A percentile compares a stretch with the other conserved stretches of the same genome.
Conservation (phyloP, 192 early-diverging fungal genomes). For the Podila epicladia region DNA sequence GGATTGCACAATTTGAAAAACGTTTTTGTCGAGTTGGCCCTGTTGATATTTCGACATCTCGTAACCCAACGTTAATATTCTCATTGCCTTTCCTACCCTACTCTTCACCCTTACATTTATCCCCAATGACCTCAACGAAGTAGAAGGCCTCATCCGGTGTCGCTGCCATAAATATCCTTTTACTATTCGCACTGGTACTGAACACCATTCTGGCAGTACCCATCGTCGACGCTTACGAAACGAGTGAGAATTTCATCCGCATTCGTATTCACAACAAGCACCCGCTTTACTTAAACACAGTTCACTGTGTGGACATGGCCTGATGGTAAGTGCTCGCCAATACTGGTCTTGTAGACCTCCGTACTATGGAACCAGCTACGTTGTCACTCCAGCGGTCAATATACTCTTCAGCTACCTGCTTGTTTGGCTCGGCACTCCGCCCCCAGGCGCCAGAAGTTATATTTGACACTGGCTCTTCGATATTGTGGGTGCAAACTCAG, state of each 20-base stretch:
- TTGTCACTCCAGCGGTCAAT: slow-evolving; percentile 18
- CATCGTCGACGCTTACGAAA: neutral
- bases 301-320: neutral
- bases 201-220: neutral
- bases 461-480: slow-evolving; percentile 42
- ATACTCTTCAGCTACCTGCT: slow-evolving; percentile 21
- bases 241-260: neutral
- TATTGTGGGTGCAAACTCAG: slow-evolving; percentile 34
- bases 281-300: neutral
- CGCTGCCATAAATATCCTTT: too few species aligned
- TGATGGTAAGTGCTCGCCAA: neutral
- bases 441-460: slow-evolving; percentile 31
- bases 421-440: slow-evolving; percentile 22
- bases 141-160: too few species aligned
- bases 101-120: too few species aligned
- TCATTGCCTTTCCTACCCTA: too few species aligned
- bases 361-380: neutral
- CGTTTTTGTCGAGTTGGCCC: too few species aligned
- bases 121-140: too few species aligned
- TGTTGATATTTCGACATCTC: too few species aligned
- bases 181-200: neutral
- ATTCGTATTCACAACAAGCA: neutral
- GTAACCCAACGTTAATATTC: too few species aligned
- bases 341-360: neutral
- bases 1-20: too few species aligned